These are phyloP conservation scores for Kodamaea kaohsiungensis DNA, from an alignment of 805 yeast species.

Conservation along the genomic window DNA sequence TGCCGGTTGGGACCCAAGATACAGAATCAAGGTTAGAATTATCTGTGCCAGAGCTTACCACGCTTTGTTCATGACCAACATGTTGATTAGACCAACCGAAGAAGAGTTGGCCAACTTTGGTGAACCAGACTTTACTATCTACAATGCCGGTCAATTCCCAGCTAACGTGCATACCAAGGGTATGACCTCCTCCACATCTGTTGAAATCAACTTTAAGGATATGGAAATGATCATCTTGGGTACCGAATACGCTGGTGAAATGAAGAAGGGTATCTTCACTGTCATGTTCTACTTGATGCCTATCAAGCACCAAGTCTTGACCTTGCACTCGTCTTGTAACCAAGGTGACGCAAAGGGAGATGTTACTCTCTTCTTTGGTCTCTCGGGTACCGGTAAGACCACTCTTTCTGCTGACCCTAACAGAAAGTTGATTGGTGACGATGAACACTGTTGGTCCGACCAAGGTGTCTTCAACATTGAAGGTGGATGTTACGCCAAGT, in stretches of 20 bases:
- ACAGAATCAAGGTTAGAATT: conserved; percentile 92
- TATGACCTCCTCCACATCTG: conserved; percentile 95
- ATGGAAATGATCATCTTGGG: conserved; percentile 99
- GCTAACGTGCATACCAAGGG: conserved; percentile 96
- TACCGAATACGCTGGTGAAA: conserved; percentile 99
- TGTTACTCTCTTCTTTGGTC: conserved; percentile 93
- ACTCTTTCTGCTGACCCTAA: conserved; percentile 95
- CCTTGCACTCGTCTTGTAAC: conserved; percentile 93
- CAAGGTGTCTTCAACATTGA: conserved; percentile 98
- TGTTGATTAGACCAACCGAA: conserved; percentile 92
- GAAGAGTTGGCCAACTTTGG: conserved; percentile 90
- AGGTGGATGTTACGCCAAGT: conserved; percentile 99
- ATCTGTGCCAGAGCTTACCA: conserved; percentile 99
- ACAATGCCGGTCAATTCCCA: conserved; percentile 99
- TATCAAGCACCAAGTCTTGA: conserved; percentile 83
- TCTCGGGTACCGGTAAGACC: conserved; percentile 98
- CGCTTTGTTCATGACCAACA: conserved; percentile 96
- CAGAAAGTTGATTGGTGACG: conserved; percentile 94
- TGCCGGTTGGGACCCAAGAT: conserved; percentile 99
- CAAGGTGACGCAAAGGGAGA: conserved; percentile 82
- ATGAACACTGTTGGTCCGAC: conserved; percentile 99
- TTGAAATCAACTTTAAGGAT: conserved; percentile 92
- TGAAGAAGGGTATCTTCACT: conserved; percentile 99
- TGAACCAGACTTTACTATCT: conserved; percentile 96
- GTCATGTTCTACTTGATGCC: conserved; percentile 99